Percentiles rank a stretch among this genome's conserved stretches.
These are phyloP conservation scores for Scedosporium apiospermum DNA, from an alignment of 2,329 filamentous ascomycete genomes.

Conservation along the genomic window DNA sequence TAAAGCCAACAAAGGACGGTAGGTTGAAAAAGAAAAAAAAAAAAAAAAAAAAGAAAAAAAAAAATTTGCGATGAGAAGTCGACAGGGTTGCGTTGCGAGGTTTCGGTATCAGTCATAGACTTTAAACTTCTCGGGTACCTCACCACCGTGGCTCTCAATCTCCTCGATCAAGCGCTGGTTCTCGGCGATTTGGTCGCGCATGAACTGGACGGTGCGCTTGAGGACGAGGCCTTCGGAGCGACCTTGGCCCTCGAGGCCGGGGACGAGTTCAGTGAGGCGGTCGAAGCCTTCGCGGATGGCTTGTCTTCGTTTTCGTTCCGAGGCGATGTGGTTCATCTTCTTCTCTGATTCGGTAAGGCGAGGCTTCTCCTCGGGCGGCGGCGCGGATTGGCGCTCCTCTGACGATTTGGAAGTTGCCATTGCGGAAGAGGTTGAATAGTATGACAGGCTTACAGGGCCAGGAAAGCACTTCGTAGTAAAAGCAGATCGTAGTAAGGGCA, in stretches of 20 bases:
- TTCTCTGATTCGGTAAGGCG: slow-evolving; percentile 44
- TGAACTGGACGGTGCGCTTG: slow-evolving; percentile 57
- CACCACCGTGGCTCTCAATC: slow-evolving; percentile 49
- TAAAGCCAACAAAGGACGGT: neutral
- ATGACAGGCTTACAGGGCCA: neutral
- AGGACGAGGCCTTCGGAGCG: slow-evolving; percentile 81
- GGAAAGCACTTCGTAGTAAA: neutral
- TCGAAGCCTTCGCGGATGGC: slow-evolving; percentile 81
- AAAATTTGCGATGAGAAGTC: no score
- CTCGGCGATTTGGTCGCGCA: slow-evolving; percentile 49
- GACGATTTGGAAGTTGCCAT: neutral
- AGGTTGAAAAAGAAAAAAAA: neutral
- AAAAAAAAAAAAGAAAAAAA: no score
- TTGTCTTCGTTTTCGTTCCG: slow-evolving; percentile 37
- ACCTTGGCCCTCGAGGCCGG: slow-evolving; percentile 72
- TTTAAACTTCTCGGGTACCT: slow-evolving; percentile 25
- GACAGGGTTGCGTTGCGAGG: no score
- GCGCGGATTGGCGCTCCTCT: slow-evolving; percentile 1
- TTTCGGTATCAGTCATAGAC: neutral
- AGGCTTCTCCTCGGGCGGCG: slow-evolving; percentile 33
- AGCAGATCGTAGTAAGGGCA: neutral
- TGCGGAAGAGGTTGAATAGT: no score
- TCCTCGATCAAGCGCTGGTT: slow-evolving; percentile 47
- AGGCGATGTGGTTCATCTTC: slow-evolving; percentile 46
- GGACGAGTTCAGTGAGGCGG: slow-evolving; percentile 68